Base-by-base conservation (phyloP, 805 yeast genomes). In the Torulaspora indica region DNA sequence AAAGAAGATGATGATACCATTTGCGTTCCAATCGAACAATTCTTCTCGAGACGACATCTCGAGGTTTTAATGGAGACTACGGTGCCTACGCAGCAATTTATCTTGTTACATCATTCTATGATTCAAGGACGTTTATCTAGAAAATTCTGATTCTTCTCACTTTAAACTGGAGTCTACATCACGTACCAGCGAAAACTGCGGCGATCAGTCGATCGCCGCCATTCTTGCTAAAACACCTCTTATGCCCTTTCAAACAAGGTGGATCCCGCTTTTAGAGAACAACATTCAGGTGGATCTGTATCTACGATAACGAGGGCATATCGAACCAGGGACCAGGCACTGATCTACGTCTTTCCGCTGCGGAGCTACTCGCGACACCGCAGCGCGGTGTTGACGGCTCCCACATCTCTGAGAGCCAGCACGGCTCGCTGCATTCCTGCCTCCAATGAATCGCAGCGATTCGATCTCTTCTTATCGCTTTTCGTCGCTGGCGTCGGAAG, bases 1-100 rank as follows among this genome's bases (percentile, higher is more conserved):
- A 58, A 61, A 61, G 66, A 58, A 63, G 52, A 58, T 40, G 68
- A 63, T 63, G 68, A 63, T 51, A 51, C 47, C 54, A 63, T 63
- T 62, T 61, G 68, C 66, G 66, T 56, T 45, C 43, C 34, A 52
- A 45, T 52, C 68, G 61, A 57, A 63, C 68, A 63, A 61, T 63
- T 63, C 68, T 57, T 54, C 64, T 56, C 53, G 43, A 40, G 47
- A 31, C 41, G 37, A 9, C 17, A 39, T 30, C 22, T 35, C 43
- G 63, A 57, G 68, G 68, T 62, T 58, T 61, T 63, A 48, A 55
- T 63, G 68, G 68, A 57, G 68, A 63, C 37, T 48, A 65, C 59
- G 68, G 65, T 60, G 53, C 66, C 68, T 55, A 57, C 64, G 67
- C 67, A 62, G 61, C 51, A 51, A 45, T 53, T 56, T 47, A 61